phyloP scores from a whole-genome alignment of 1,284 basidiomycete species.

The Calocybe gambosa region DNA sequence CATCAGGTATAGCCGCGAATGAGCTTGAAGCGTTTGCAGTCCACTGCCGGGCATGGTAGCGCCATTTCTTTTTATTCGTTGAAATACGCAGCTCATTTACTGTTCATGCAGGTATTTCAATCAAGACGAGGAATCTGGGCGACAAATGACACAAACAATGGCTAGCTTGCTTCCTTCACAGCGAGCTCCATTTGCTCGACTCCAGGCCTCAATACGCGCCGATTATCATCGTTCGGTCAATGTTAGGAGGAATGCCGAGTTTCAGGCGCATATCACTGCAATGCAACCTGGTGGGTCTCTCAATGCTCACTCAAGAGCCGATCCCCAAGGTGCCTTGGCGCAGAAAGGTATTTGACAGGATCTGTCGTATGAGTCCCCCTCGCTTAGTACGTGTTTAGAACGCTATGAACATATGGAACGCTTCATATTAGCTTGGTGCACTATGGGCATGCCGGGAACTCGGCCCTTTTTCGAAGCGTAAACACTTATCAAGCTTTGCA shows the following conservation, averaged over 20 bases:
- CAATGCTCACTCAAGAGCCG: conserved; percentile 58
- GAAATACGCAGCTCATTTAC: neutral
- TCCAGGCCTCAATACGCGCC: conserved; percentile 72
- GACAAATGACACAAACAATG: conserved; percentile 70
- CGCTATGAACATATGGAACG: conserved; percentile 63
- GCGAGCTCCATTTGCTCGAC: conserved; percentile 66
- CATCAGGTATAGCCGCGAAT: conserved; percentile 47
- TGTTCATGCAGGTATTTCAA: conserved; percentile 58
- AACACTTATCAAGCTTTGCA: conserved; percentile 11
- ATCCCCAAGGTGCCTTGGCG: conserved; percentile 55
- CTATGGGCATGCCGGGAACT: conserved; percentile 74
- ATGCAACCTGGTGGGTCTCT: conserved; percentile 69
- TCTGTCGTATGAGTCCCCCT: neutral
- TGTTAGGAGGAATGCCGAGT: conserved; percentile 64
- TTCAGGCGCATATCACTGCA: conserved; percentile 66
- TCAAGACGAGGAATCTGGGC: conserved; percentile 69
- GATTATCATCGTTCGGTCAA: conserved; percentile 70
- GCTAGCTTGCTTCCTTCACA: conserved; percentile 71
- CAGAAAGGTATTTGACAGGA: conserved; percentile 39
- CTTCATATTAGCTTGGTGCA: conserved; percentile 72
- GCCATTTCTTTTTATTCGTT: conserved; percentile 14
- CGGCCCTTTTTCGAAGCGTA: conserved; percentile 71
- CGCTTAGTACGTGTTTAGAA: conserved; percentile 31
- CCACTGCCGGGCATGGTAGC: conserved; percentile 65
- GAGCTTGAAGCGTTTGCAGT: conserved; percentile 72